Base-by-base conservation (phyloP, 768 basidiomycete species). In the Gyrodon lividus region DNA sequence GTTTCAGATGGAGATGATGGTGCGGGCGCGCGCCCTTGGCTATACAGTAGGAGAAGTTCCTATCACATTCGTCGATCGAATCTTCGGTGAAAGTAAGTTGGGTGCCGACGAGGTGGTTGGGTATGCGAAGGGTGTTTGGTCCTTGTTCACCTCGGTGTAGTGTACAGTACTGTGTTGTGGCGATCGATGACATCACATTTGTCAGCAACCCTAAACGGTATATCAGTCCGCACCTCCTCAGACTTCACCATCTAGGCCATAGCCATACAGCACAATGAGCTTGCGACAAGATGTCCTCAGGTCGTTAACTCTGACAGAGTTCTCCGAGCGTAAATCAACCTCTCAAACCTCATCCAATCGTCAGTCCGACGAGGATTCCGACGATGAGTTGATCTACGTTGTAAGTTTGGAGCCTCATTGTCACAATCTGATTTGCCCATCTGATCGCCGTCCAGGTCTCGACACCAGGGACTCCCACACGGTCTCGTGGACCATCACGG, bases 1-100 rank as follows among this genome's bases (percentile, higher is more conserved):
- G 26, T 95, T 96, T 75, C 93, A 96, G 76, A 96, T 96, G 93
- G 93, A 96, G 67, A 96, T 95, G 87, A 95, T 95, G 81, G 93
- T 92, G 17, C 82, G 93, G 1, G 93, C 93, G 5, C 79, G 85
- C 19, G 82, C 88, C 2, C 71, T 91, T 49, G 92, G 90, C 5
- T 95, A 92, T 70, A 82, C 79, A 4, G 84, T 96, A 0, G 93
- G 92, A 4, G 93, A 96, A 68, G 81, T 96, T 22, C 93, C 93
- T 1, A 96, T 96, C 56, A 96, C 92, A 2, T 96, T 96, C 61
- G 93, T 95, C 40, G 93, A 96, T 71, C 81, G 93, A 33, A 86
- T 96, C 63, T 95, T 88, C 67, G 93, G 93, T 1, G 92, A 95
- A 71, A 93, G 91, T 68, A 96, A 96, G 71, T 76, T 96, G 39